Conservation (phyloP, 2,329 filamentous ascomycete species). For the Colletotrichum coccodes region DNA sequence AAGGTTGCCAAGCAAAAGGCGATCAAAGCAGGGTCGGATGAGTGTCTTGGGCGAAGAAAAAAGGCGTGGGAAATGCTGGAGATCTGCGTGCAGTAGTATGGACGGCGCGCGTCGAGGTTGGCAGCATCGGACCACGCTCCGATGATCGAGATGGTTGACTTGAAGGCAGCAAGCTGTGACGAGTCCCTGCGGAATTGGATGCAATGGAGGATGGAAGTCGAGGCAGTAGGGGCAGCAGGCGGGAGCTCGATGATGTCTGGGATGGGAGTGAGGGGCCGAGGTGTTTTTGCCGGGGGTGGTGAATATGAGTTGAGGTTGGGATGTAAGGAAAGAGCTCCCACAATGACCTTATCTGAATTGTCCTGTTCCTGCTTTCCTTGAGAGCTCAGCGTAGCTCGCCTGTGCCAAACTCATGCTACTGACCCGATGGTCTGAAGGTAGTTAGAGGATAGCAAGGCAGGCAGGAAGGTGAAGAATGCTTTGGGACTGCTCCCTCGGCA, state of each 20-base stretch:
- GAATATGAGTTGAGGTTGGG: neutral
- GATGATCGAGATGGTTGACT: conserved; percentile 6
- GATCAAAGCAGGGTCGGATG: conserved; percentile 12
- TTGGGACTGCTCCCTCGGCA: neutral
- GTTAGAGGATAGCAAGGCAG: neutral
- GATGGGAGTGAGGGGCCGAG: neutral
- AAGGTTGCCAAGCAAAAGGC: conserved; percentile 4
- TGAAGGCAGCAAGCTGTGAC: neutral
- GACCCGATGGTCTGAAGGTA: neutral
- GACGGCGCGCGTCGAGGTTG: neutral
- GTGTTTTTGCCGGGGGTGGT: neutral
- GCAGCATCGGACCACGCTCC: conserved; percentile 17
- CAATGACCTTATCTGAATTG: neutral
- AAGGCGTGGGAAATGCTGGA: neutral
- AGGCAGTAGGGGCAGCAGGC: neutral
- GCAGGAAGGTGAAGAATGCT: neutral
- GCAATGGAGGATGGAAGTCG: conserved; percentile 2
- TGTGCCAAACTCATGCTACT: neutral
- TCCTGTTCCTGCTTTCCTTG: neutral
- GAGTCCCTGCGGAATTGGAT: neutral
- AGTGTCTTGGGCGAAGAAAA: neutral
- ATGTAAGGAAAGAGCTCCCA: neutral
- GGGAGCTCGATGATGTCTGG: neutral
- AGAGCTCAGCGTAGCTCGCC: neutral
- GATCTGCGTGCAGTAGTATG: neutral